A percentile compares a stretch with the other conserved stretches of the same genome.
phyloP scores from a whole-genome alignment of 148 eudicot species.

The Rhododendron molle region DNA sequence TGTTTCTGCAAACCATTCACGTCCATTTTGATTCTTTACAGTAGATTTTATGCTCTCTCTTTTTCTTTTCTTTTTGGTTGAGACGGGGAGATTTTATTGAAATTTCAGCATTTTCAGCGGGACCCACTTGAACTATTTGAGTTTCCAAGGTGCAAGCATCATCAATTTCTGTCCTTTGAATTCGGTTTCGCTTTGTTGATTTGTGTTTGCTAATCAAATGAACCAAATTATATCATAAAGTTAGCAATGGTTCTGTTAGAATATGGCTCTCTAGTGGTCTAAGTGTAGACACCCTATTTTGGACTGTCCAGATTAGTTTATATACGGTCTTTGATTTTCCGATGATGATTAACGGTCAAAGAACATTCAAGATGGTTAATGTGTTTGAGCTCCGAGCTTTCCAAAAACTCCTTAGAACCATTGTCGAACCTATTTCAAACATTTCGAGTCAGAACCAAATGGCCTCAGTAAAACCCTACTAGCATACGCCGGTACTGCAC shows the following conservation, averaged over 20 bases:
- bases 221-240: neutral
- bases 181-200: neutral
- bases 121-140: neutral
- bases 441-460: no score
- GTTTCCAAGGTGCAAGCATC: neutral
- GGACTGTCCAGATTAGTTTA: no score
- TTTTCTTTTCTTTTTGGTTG: neutral
- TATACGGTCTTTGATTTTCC: no score
- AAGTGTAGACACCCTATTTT: no score
- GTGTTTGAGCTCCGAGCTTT: no score
- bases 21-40: neutral
- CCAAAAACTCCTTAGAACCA: no score
- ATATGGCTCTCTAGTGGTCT: neutral
- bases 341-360: no score
- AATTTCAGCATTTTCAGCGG: neutral
- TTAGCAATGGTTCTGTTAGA: neutral
- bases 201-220: neutral
- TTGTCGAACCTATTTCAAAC: no score
- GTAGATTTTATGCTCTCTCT: neutral
- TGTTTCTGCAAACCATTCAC: neutral
- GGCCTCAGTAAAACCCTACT: no score
- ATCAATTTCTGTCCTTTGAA: neutral
- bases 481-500: no score
- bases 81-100: neutral
- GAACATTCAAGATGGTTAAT: no score